A percentile compares a stretch with the other conserved stretches of the same genome.
Conservation (phyloP, 495 filamentous ascomycete genomes). For the Terfezia boudieri region DNA sequence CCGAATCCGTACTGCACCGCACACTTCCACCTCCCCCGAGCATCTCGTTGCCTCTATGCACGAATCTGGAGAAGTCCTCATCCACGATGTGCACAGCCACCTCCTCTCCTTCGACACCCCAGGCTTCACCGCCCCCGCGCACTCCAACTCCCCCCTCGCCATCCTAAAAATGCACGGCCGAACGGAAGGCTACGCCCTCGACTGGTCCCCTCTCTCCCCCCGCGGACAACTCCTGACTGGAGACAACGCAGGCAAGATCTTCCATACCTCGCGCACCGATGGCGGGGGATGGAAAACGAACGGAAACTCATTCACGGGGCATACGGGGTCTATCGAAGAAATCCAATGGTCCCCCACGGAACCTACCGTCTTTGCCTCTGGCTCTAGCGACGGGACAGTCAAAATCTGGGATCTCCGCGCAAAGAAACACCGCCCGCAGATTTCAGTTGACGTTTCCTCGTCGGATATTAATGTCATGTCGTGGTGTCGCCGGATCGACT, state of each 20-base stretch:
- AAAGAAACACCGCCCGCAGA: constrained; percentile 60
- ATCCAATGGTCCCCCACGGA: constrained; percentile 90
- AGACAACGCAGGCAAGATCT: constrained; percentile 77
- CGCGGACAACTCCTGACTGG: constrained; percentile 76
- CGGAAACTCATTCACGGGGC: constrained; percentile 54
- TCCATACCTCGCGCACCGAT: constrained; percentile 59
- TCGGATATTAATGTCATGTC: constrained; percentile 89
- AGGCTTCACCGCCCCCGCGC: constrained; percentile 52
- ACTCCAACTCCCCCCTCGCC: constrained; percentile 61
- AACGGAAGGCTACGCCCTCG: constrained; percentile 78
- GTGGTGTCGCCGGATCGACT: constrained; percentile 67
- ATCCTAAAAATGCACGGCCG: constrained; percentile 70
- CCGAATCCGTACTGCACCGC: constrained; percentile 47
- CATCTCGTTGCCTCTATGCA: constrained; percentile 74
- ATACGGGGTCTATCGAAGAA: constrained; percentile 73
- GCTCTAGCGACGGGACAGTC: constrained; percentile 78
- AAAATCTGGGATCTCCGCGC: constrained; percentile 88
- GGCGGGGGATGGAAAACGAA: constrained; percentile 75
- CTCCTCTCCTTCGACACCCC: constrained; percentile 72
- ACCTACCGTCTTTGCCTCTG: constrained; percentile 76
- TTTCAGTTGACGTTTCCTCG: constrained; percentile 62
- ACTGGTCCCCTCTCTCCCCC: constrained; percentile 77
- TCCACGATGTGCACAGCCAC: constrained; percentile 81
- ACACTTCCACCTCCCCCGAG: constrained; percentile 49
- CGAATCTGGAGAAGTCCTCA: constrained; percentile 66